phyloP scores from a whole-genome alignment of 2,329 filamentous ascomycete species.

The Ceratocystis colombiana region DNA sequence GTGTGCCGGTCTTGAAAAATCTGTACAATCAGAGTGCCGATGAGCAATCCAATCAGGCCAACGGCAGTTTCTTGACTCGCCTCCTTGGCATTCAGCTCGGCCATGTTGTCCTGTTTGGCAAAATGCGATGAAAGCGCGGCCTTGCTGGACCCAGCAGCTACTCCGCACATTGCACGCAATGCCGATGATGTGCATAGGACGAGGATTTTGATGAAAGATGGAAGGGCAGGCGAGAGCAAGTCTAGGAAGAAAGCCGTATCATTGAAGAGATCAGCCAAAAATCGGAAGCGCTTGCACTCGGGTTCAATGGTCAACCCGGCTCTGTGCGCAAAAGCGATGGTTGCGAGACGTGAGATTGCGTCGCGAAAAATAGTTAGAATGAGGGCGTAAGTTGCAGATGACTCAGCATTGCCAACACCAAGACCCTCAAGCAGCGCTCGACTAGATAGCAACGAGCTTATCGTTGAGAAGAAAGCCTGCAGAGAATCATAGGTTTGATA shows the following conservation, averaged over 20 bases:
- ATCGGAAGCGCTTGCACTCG: slow-evolving; percentile 81
- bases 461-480: slow-evolving; percentile 75
- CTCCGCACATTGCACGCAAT: slow-evolving; percentile 62
- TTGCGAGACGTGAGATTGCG: slow-evolving; percentile 68
- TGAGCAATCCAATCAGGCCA: slow-evolving; percentile 75
- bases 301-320: slow-evolving; percentile 76
- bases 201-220: slow-evolving; percentile 41
- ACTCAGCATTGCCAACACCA: slow-evolving; percentile 72
- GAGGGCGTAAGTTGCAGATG: slow-evolving; percentile 69
- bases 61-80: slow-evolving; percentile 93
- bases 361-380: slow-evolving; percentile 76
- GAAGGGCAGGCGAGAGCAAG: slow-evolving; percentile 64
- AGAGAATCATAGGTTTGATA: slow-evolving; percentile 64
- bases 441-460: slow-evolving; percentile 68
- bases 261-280: slow-evolving; percentile 81
- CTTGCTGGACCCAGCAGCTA: slow-evolving; percentile 82
- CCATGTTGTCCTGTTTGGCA: slow-evolving; percentile 73
- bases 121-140: slow-evolving; percentile 89
- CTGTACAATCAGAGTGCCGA: slow-evolving; percentile 71
- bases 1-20: slow-evolving; percentile 57
- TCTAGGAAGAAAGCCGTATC: slow-evolving; percentile 80
- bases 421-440: slow-evolving; percentile 68
- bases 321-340: slow-evolving; percentile 74
- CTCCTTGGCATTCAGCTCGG: slow-evolving; percentile 89
- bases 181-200: slow-evolving; percentile 44